phyloP scores from a whole-genome alignment of 2,329 filamentous ascomycete genomes.

The Pleoardoris graminearum region DNA sequence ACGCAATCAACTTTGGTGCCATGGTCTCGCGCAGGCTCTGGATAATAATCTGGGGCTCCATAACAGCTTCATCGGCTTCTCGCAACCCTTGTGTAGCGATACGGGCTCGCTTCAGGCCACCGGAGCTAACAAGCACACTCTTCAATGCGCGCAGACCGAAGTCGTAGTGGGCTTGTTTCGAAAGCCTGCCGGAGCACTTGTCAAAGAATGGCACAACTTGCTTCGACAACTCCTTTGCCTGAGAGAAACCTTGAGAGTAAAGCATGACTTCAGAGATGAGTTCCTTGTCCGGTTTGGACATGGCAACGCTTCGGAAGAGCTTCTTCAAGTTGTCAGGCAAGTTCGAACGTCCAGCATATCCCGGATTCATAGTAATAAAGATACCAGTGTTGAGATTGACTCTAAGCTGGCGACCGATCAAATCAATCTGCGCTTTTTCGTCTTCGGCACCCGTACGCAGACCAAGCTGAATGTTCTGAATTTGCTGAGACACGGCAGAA shows the following conservation, averaged over 20 bases:
- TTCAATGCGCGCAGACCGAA: constrained; percentile 97
- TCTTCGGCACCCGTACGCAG: constrained; percentile 83
- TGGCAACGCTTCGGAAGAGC: constrained; percentile 96
- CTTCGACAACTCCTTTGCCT: constrained; percentile 90
- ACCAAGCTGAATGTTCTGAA: constrained; percentile 98
- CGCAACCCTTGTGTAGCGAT: constrained; percentile 62
- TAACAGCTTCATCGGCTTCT: constrained; percentile 68
- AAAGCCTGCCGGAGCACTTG: constrained; percentile 76
- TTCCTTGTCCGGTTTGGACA: constrained; percentile 99
- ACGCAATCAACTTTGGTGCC: constrained; percentile 91
- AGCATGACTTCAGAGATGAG: constrained; percentile 99
- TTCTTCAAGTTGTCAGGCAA: constrained; percentile 99
- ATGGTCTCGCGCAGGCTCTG: constrained; percentile 99
- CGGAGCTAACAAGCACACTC: constrained; percentile 97
- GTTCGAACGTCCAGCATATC: constrained; percentile 97
- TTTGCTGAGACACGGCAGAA: constrained; percentile 97
- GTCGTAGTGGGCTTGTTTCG: constrained; percentile 98
- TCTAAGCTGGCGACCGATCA: constrained; percentile 85
- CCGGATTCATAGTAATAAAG: constrained; percentile 99
- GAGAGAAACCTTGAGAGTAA: constrained; percentile 98
- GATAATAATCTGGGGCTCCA: constrained; percentile 97
- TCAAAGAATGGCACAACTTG: constrained; percentile 99
- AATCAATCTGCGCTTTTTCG: constrained; percentile 84
- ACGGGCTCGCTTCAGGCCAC: constrained; percentile 87
- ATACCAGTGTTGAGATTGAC: constrained; percentile 95